These are phyloP conservation scores for Nitzschia sp. DNA, from an alignment of 108 stramenopile species.

Conservation along the genomic window DNA sequence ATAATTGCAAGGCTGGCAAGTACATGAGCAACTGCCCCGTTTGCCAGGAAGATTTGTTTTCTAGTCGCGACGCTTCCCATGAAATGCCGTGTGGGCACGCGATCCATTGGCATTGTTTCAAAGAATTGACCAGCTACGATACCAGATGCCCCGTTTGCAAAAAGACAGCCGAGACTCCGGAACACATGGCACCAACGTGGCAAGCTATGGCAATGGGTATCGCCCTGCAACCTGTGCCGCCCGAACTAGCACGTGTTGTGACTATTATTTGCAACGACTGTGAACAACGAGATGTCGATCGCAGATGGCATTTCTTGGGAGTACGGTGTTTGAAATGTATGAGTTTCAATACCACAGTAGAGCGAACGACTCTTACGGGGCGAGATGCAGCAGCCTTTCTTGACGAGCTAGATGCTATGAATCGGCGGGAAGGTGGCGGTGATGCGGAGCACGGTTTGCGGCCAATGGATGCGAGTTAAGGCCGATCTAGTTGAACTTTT, in stretches of 20 bases:
- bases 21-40: constrained; percentile 86
- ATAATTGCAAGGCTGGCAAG: constrained; percentile 85
- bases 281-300: constrained; percentile 51
- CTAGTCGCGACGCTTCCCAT: constrained; percentile 47
- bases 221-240: constrained; percentile 80
- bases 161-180: constrained; percentile 81
- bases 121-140: constrained; percentile 70
- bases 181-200: constrained; percentile 83
- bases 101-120: constrained; percentile 80
- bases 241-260: constrained; percentile 70
- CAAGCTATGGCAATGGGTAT: constrained; percentile 77
- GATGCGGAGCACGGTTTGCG: background rate
- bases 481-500: too few relatives aligned
- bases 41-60: constrained; percentile 82
- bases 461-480: constrained; percentile 28
- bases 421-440: background rate
- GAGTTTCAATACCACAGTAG: constrained; percentile 74
- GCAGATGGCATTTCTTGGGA: constrained; percentile 84
- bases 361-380: constrained; percentile 64
- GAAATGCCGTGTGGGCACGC: constrained; percentile 88
- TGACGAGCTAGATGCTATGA: constrained; percentile 33
- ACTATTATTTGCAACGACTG: constrained; percentile 84
- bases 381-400: constrained; percentile 75
- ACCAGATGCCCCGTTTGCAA: constrained; percentile 86
- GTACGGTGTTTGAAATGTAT: constrained; percentile 72